phyloP scores from a whole-genome alignment of 441 rosid species.

The Macaranga tanarius region DNA sequence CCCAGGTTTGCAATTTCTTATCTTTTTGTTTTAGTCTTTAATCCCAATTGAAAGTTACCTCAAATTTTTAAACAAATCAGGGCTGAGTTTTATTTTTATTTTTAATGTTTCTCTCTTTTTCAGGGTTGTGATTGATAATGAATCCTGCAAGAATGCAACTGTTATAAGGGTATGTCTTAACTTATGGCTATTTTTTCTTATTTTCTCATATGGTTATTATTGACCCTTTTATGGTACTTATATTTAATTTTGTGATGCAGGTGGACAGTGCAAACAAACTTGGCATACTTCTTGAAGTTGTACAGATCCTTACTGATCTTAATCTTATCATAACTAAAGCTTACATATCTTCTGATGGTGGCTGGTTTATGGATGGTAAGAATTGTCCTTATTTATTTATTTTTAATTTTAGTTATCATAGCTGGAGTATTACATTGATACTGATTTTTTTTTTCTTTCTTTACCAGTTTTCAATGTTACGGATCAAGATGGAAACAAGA shows the following conservation, averaged over 20 bases:
- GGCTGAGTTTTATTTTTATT: neutral
- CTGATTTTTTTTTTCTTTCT: constrained; percentile 7
- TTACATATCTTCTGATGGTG: constrained; percentile 89
- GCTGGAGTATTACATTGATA: constrained; percentile 21
- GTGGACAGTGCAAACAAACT: constrained; percentile 90
- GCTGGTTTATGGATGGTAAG: constrained; percentile 98
- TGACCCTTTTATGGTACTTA: constrained; percentile 18
- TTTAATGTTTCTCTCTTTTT: constrained; percentile 9
- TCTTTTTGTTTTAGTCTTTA: constrained; percentile 11
- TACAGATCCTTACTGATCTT: constrained; percentile 90
- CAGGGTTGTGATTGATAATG: constrained; percentile 87
- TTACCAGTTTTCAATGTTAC: constrained; percentile 73
- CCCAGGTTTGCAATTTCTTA: constrained; percentile 51
- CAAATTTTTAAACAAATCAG: neutral
- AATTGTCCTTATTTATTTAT: neutral
- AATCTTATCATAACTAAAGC: constrained; percentile 79
- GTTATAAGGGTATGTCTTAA: constrained; percentile 54
- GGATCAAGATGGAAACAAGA: constrained; percentile 81
- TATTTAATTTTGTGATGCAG: constrained; percentile 33
- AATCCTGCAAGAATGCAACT: constrained; percentile 78
- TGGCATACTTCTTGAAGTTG: constrained; percentile 92
- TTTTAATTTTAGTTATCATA: neutral
- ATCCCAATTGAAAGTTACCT: neutral
- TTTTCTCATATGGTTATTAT: neutral
- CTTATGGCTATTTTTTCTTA: constrained; percentile 10